Evolutionary conservation across 2,329 filamentous ascomycete genomes (phyloP), one percentile per base, ranked within the genome.

Genomic region (Simplicillium sp.): DNA sequence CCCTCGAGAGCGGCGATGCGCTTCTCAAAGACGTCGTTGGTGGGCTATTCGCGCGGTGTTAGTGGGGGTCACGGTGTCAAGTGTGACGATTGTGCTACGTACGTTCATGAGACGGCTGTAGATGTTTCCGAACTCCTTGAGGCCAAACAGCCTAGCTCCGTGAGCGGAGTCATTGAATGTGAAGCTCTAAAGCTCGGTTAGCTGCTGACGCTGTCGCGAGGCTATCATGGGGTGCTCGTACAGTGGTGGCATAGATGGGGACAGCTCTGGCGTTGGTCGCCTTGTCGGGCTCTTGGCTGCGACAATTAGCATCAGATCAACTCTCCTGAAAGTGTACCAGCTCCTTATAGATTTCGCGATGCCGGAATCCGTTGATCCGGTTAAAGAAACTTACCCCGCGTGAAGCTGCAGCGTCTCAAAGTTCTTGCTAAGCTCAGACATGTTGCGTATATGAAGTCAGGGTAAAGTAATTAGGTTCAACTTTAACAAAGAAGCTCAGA

Each of bases 101-200:
- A 87, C 85, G 65, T 97, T 96, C 84, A 86, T 87, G 54, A 98
- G 88, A 49, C 92, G 87, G 61, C 83, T 92, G 74, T 98, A 98
- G 62, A 97, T 94, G 68, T 97, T 97, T 65, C 89, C 92, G 55
- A 87, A 84, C 67, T 97, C 88, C 70, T 97, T 94, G 63, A 98
- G 85, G 58, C 87, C 86, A 59, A 98, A 98, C 34, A 98, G 82
- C 61, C 88, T 82, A 42, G 92, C 92, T 46, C 87, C 92, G 57
- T 97, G 92, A 38, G 88, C 90, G 39, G 87, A 95, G 69, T 97
- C 87, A 77, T 97, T 84, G 77, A 98, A 98, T 40, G 79, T 80
- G 65, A 72, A 98, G 55, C 87, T 95, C 84, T 88, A 50, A 35
- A 18, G 17, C 20, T 18, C 29, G 34, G 39, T 53, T 40, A 49